Evolutionary conservation across 257 asterid species (phyloP).

Genomic region (Echium plantagineum): DNA sequence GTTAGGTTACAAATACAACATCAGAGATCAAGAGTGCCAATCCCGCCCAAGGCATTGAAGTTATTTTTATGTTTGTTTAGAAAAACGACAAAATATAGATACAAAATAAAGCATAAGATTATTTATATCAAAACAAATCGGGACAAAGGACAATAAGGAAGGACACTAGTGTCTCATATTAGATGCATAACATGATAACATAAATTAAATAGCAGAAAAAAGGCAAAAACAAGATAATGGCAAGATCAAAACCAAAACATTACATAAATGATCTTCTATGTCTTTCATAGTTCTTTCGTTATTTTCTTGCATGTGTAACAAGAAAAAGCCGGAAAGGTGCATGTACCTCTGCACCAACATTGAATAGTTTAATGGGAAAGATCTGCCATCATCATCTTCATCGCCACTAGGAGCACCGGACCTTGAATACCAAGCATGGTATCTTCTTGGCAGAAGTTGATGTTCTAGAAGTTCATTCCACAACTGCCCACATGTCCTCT

Average conservation of each 20-base stretch:
- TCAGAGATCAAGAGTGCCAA: constrained; percentile 1
- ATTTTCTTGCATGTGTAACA: background rate
- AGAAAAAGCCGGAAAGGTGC: too few species aligned
- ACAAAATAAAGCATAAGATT: too few species aligned
- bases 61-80: too few species aligned
- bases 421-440: constrained; percentile 98
- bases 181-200: too few species aligned
- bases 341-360: constrained; percentile 73
- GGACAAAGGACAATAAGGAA: too few species aligned
- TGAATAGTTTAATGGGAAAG: constrained; percentile 73
- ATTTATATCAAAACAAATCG: too few species aligned
- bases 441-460: constrained; percentile 95
- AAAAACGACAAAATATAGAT: too few species aligned
- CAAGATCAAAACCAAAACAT: too few species aligned
- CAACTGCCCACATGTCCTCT: constrained; percentile 79
- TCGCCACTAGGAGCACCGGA: constrained; percentile 63
- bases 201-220: too few species aligned
- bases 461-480: constrained; percentile 97
- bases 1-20: constrained; percentile 7
- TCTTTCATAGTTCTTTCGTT: background rate
- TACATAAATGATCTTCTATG: too few species aligned
- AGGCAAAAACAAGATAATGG: too few species aligned
- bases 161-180: too few species aligned
- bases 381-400: constrained; percentile 81
- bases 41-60: background rate